Evolutionary conservation across 2,329 filamentous ascomycete species (phyloP).

Genomic region (Venturia asperata): DNA sequence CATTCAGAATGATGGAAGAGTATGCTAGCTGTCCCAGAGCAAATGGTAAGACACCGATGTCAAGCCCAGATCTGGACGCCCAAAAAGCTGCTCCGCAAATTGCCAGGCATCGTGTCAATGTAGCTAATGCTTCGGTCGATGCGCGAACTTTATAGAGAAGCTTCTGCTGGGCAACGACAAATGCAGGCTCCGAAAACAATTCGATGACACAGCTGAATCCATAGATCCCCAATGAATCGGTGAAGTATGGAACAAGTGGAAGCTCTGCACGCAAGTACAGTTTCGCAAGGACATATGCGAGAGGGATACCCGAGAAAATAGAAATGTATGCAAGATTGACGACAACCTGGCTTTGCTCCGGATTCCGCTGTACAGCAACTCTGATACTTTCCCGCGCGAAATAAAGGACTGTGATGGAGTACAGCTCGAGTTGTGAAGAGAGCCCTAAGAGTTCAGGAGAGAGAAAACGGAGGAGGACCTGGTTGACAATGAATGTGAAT

Average conservation of each 20-base stretch:
- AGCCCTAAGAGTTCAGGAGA: constrained; percentile 79
- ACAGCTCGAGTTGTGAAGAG: constrained; percentile 85
- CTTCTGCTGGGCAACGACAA: constrained; percentile 77
- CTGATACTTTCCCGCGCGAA: constrained; percentile 88
- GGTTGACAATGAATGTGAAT: constrained; percentile 86
- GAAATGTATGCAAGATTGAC: constrained; percentile 85
- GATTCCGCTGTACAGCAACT: constrained; percentile 79
- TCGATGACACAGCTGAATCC: constrained; percentile 60
- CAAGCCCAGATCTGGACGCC: constrained; percentile 45
- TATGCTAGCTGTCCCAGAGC: constrained; percentile 80
- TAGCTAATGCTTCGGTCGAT: constrained; percentile 73
- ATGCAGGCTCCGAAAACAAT: constrained; percentile 78
- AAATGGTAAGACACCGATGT: constrained; percentile 77
- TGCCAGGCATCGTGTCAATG: constrained; percentile 65
- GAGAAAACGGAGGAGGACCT: constrained; percentile 78
- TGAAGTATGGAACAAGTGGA: constrained; percentile 56
- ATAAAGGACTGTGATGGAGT: constrained; percentile 86
- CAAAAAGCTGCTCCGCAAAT: constrained; percentile 66
- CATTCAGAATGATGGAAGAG: constrained; percentile 56
- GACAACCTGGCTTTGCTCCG: constrained; percentile 58
- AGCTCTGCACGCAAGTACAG: constrained; percentile 56
- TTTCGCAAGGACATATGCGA: constrained; percentile 57
- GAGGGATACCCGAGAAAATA: constrained; percentile 57
- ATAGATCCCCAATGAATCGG: constrained; percentile 48
- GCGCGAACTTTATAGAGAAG: constrained; percentile 76